A percentile compares a stretch with the other conserved stretches of the same genome.
Evolutionary conservation across 73 alveolate genomes (phyloP).

Genomic region (Paramecium primaurelia): DNA sequence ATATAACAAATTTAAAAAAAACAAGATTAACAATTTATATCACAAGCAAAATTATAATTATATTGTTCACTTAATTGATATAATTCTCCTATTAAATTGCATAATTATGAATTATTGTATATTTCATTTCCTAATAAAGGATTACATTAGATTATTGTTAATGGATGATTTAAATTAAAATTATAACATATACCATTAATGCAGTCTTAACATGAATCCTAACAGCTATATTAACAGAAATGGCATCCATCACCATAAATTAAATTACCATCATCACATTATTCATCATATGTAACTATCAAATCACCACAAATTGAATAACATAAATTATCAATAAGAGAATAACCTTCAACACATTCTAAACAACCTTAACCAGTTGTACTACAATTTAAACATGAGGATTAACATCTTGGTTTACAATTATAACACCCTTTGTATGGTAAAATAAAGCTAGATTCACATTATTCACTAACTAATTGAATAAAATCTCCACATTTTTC

Average conservation of each 20-base stretch:
- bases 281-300: not conserved
- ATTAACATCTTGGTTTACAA: not conserved
- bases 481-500: conserved; percentile 12
- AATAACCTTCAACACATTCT: not conserved
- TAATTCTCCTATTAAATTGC: not conserved
- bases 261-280: not conserved
- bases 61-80: not conserved
- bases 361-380: not conserved
- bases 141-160: not conserved
- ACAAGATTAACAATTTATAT: not conserved
- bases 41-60: not conserved
- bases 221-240: not conserved
- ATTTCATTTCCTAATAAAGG: not conserved
- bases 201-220: not conserved
- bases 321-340: conserved; percentile 55
- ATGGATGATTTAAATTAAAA: not conserved
- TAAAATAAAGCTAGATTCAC: conserved; percentile 46
- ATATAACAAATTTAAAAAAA: not conserved
- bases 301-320: conserved; percentile 56
- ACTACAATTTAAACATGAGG: not conserved
- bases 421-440: conserved; percentile 55
- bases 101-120: not conserved
- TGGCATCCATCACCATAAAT: not conserved
- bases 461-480: conserved; percentile 25
- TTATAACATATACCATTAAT: not conserved